Base-by-base conservation (phyloP, 2,329 filamentous ascomycete genomes). In the Penicillium sp. region DNA sequence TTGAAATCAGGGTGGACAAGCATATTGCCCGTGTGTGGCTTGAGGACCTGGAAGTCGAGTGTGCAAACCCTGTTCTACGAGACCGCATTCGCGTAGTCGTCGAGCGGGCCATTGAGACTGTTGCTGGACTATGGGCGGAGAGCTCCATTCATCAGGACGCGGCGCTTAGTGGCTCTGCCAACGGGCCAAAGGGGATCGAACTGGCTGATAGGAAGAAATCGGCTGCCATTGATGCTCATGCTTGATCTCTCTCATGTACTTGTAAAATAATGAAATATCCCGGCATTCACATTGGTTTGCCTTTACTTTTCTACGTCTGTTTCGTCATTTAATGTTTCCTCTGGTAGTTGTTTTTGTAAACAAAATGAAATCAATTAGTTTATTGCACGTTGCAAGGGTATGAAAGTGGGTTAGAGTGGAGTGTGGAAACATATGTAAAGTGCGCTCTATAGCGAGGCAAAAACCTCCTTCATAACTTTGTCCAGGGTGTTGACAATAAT, bases 1-100 rank as follows among this genome's bases (percentile, higher is more conserved):
- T 99, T 16, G 85, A 88, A 60, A 91, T 99, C 75, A 87, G 84
- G 67, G 88, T 97, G 4, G 93, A 97, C 68, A 94, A 91, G 77
- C 88, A 92, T 76, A 81, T 88, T 52, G 94, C 93, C 7, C 89
- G 86, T 60, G 88, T 99, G 7, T 97, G 93, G 92, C 79, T 99
- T 39, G 94, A 97, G 80, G 86, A 90, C 65, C 76, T 97, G 44
- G 91, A 96, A 66, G 90, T 99, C 5, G 94, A 97, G 75, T 95
- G 91, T 72, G 78, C 78, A 53, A 91, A 91, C 62, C 85, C 86
- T 61, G 85, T 91, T 19, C 84, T 96, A 69, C 87, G 87, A 46
- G 93, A 96, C 73, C 82, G 94, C 57, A 90, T 99, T 5, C 84
- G 89, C 65, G 91, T 91, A 1, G 91, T 99, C 9, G 90, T 97